phyloP scores from a whole-genome alignment of 495 filamentous ascomycete genomes.

The Aspergillus homomorphus region DNA sequence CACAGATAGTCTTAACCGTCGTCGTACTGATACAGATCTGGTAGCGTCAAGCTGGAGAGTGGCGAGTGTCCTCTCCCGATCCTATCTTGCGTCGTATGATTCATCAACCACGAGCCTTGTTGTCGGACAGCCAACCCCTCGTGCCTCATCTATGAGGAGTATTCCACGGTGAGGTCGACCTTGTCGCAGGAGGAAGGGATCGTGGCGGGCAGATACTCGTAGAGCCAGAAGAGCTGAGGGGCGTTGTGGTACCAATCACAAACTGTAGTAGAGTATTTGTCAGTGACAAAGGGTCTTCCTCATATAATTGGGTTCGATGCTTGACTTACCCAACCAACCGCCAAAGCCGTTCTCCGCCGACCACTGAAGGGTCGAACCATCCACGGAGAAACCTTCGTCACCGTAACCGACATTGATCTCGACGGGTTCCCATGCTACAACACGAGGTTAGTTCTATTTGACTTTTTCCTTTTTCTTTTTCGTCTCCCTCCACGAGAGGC shows the following conservation, averaged over 20 bases:
- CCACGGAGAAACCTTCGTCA: constrained; percentile 37
- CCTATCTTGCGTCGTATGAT: constrained; percentile 14
- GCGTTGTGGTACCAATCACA: constrained; percentile 55
- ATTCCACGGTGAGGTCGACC: constrained; percentile 36
- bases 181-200: constrained; percentile 46
- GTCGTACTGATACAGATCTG: constrained; percentile 12
- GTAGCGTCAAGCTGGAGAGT: background rate
- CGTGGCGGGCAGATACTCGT: constrained; percentile 24
- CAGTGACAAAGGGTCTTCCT: constrained; percentile 7
- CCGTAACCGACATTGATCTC: constrained; percentile 41
- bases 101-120: constrained; percentile 15
- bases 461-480: background rate
- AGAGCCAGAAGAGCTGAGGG: constrained; percentile 52
- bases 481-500: background rate
- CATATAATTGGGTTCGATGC: background rate
- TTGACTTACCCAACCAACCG: constrained; percentile 52
- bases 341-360: constrained; percentile 37
- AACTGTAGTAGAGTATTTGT: constrained; percentile 28
- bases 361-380: constrained; percentile 37
- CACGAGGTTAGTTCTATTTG: constrained; percentile 2
- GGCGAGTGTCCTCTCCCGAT: background rate
- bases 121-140: constrained; percentile 2
- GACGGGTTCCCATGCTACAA: constrained; percentile 41
- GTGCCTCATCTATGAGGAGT: constrained; percentile 14
- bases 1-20: background rate